phyloP scores from a whole-genome alignment of 345 rosid genomes.

The Citrus sinensis region DVS_A1.0 CM039163.1:51461001-51461500 shows the following conservation, averaged over 20 bases:
- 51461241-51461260: not conserved
- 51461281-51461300: not conserved
- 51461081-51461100: not conserved
- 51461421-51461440: too few species aligned
- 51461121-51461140: not conserved
- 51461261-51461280: not conserved
- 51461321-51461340: not conserved
- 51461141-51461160: not conserved
- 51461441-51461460: too few species aligned
- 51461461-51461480: too few species aligned
- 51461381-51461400: not conserved
- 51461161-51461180: not conserved
- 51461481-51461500: too few species aligned
- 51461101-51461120: too few species aligned
- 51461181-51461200: not conserved
- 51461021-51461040: not conserved
- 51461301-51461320: too few species aligned
- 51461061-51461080: not conserved
- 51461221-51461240: not conserved
- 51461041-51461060: not conserved
- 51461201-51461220: not conserved
- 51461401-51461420: not conserved
- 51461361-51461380: not conserved
- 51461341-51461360: not conserved
- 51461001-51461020: constrained; percentile 11